These are phyloP conservation scores for Cladosporium austrohemisphaericum DNA, from an alignment of 2,329 filamentous ascomycete genomes.

Conservation along the genomic window DNA sequence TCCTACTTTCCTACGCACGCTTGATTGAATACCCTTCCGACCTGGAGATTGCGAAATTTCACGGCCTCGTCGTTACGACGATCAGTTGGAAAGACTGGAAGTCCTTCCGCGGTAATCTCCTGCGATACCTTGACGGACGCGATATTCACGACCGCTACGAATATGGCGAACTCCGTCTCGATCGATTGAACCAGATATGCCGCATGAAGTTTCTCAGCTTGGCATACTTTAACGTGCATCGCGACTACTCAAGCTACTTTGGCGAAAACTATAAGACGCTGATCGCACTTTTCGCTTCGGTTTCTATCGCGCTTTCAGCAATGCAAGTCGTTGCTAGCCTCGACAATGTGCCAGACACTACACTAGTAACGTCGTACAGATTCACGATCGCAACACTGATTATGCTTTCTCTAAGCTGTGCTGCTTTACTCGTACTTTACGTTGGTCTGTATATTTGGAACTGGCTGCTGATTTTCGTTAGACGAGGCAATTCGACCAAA, in stretches of 20 bases:
- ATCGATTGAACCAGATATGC: slow-evolving; percentile 17
- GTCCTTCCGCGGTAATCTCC: background rate
- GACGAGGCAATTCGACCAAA: too few relatives aligned
- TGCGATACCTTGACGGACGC: background rate
- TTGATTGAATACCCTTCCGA: background rate
- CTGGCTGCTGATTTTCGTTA: too few relatives aligned
- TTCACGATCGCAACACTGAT: slow-evolving; percentile 15
- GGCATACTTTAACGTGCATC: slow-evolving; percentile 9
- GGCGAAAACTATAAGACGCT: slow-evolving; percentile 12
- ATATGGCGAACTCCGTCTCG: slow-evolving; percentile 19
- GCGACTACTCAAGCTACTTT: slow-evolving; percentile 17
- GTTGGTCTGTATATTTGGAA: too few relatives aligned
- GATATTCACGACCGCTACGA: slow-evolving; percentile 11
- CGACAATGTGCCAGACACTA: background rate
- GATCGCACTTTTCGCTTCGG: slow-evolving; percentile 13
- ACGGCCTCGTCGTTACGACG: background rate
- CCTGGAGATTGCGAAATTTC: background rate
- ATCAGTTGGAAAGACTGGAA: background rate
- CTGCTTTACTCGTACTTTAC: too few relatives aligned
- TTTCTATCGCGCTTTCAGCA: slow-evolving; percentile 14
- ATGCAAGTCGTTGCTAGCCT: slow-evolving; percentile 17
- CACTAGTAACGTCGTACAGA: slow-evolving; percentile 7
- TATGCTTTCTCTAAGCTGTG: too few relatives aligned
- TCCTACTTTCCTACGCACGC: background rate
- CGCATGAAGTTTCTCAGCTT: slow-evolving; percentile 2